Evolutionary conservation across 495 filamentous ascomycete genomes (phyloP).

Genomic region (Chaetomium tenue): DNA sequence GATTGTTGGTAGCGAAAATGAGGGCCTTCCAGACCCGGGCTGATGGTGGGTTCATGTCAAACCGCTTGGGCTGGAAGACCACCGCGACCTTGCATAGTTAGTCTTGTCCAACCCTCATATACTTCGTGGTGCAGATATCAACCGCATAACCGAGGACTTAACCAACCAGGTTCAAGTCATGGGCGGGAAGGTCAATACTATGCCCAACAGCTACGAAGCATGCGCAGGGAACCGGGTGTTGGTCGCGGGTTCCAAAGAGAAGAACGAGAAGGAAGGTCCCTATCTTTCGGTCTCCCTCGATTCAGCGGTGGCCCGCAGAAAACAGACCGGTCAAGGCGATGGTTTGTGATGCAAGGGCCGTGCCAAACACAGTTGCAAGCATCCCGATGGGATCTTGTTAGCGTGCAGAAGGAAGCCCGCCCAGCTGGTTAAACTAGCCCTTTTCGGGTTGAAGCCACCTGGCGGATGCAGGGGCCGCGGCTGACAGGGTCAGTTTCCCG

Average conservation of each 20-base stretch:
- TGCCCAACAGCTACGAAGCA: background rate
- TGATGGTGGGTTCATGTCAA: conserved; percentile 17
- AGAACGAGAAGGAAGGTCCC: no score
- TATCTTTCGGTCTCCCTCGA: background rate
- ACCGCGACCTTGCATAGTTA: background rate
- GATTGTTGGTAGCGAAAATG: conserved; percentile 11
- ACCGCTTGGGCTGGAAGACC: conserved; percentile 11
- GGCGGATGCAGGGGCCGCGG: conserved; percentile 22
- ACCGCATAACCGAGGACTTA: conserved; percentile 1
- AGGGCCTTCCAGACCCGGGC: background rate
- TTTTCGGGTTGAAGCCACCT: conserved; percentile 7
- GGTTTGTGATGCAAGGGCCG: conserved; percentile 5
- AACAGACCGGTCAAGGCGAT: background rate
- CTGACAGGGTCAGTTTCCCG: conserved; percentile 21
- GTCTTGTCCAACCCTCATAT: background rate
- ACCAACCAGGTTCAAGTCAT: background rate
- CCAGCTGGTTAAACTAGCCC: conserved; percentile 8
- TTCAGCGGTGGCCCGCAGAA: background rate
- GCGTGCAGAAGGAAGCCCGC: conserved; percentile 18
- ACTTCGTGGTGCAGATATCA: background rate
- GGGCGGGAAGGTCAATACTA: background rate
- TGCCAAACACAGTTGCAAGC: background rate
- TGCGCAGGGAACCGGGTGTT: no score
- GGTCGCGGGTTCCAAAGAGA: no score
- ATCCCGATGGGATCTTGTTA: conserved; percentile 1